Evolutionary conservation across 2,329 filamentous ascomycete species (phyloP), one percentile per base, ranked within the genome.

Genomic region (Colletotrichum tofieldiae): DNA sequence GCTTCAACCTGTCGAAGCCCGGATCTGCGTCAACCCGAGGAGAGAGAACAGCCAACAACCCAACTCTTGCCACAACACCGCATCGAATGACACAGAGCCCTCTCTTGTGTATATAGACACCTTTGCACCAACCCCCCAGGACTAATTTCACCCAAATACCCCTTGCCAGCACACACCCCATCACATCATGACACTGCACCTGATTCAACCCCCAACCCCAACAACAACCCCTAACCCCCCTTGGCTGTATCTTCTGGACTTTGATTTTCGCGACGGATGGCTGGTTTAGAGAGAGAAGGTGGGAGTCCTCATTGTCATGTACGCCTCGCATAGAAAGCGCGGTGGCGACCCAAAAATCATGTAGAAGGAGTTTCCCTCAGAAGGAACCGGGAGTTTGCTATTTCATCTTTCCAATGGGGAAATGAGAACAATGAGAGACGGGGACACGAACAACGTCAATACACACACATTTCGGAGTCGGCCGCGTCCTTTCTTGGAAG

Each of bases 321-420:
- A 75, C 67, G 72, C 73, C 73, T 63, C 73, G 72, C 72, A 65
- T 66, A 65, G 67, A 71, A 65, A 72, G 29, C 63, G 73, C 73
- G 64, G 26, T 64, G 73, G 73, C 72, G 65, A 68, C 37, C 58
- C 58, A 74, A 75, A 74, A 75, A 62, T 75, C 73, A 74, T 75
- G 73, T 75, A 74, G 73, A 75, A 67, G 67, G 73, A 75, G 72
- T 75, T 75, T 72, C 67, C 73, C 65, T 56, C 73, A 73, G 65
- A 72, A 52, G 59, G 65, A 71, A 68, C 52, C 62, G 26, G 69
- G 69, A 72, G 69, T 69, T 64, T 72, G 59, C 52, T 26, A 51
- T 68, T 69, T 72, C 61, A 61, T 52, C 63, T 62, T 69, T 68
- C 62, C 69, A 32, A 51, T 32, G 52, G 69, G 69, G 69, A 69